Evolutionary conservation across 768 basidiomycete genomes (phyloP), one percentile per base, ranked within the genome.

Genomic region (Leccinum sublutescens): DNA sequence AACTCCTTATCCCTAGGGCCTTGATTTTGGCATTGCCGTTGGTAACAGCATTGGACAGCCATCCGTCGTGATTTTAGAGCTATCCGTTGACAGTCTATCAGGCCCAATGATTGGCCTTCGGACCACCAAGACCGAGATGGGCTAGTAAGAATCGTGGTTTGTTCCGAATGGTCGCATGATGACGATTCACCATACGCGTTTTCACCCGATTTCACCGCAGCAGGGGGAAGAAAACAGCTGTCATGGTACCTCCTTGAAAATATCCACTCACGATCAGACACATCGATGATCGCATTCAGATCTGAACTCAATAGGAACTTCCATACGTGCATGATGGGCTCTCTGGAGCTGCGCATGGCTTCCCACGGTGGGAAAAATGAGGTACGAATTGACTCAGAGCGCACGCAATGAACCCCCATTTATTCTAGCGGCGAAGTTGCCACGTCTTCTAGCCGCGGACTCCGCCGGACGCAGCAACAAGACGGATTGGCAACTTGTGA

Each of bases 11-110:
- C 45, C 34, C 38, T 23, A 43, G 34, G 17, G 25, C n/a, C 29
- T 33, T 61, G 61, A 68, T 62, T 10, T 61, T 68, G 64, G 59
- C 58, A 61, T 45, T 19, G 33, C 52, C 15, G 19, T 53, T 54
- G 52, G 57, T 48, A 36, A 58, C 61, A 56, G 25, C 53, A 61
- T 36, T 47, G 47, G 27, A 56, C 38, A 49, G 54, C 36, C 56
- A 50, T 55, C 14, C 12, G 51, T 56, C 54, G 43, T 29, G 58
- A 48, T 29, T 57, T 50, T 40, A 27, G 8, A 49, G 14, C 40
- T 50, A 14, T 49, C 49, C 34, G 12, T n/a, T 48, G 33, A 43
- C 2, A 38, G 43, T 33, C 15, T 51, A 54, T 21, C n/a, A 38
- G 43, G 7, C 38, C 15, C 33, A 34, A 34, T 12, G 33, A 34